Evolutionary conservation across 306 rosid genomes (phyloP), one percentile per base, ranked within the genome.

Genomic region (Dalbergia cochinchinensis): DNA sequence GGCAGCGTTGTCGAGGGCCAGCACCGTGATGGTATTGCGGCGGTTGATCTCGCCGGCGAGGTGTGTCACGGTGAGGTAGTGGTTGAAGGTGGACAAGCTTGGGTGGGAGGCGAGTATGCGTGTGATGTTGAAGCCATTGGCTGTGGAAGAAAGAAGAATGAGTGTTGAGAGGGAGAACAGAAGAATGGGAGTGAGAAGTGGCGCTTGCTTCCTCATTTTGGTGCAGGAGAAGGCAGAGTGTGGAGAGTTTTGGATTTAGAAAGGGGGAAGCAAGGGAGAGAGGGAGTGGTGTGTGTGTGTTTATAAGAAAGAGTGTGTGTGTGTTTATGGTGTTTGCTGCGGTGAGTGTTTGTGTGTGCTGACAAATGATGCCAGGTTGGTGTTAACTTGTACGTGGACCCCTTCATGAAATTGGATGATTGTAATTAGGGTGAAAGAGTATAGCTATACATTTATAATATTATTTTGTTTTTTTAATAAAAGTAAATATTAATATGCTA

Each of bases 41-140:
- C 94, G 94, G 92, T 95, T 95, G 79, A 95, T 91, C 67, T 95
- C 99, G 11, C 71, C 90, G 57, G 97, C 98, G 6, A 95, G 96
- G 87, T 89, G 99, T 5, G 99, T 95, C 82, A 80, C n/a, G 64
- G 93, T 53, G 73, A 95, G 99, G 86, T 93, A 93, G 84, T 91
- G 97, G 87, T 89, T 95, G 87, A 90, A 95, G 87, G 96, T 89
- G 70, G 98, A 91, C 84, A 90, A 87, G 0, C 69, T 85, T 0
- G 98, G 99, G 86, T 87, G 92, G 9, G 83, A 63, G 69, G 87
- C 98, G 0, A 95, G 96, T 0, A 95, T 90, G 63, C 39, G 80
- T 0, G 98, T 93, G 70, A 95, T 95, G 89, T 95, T 95, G 82
- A 33, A 62, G 3, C 78, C 92, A 8, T 77, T 39, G 45, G 88